Percentiles rank a stretch among this genome's conserved stretches.
These are phyloP conservation scores for Hibiscus syriacus DNA, from an alignment of 345 rosid species.

Conservation along the genomic window DNA sequence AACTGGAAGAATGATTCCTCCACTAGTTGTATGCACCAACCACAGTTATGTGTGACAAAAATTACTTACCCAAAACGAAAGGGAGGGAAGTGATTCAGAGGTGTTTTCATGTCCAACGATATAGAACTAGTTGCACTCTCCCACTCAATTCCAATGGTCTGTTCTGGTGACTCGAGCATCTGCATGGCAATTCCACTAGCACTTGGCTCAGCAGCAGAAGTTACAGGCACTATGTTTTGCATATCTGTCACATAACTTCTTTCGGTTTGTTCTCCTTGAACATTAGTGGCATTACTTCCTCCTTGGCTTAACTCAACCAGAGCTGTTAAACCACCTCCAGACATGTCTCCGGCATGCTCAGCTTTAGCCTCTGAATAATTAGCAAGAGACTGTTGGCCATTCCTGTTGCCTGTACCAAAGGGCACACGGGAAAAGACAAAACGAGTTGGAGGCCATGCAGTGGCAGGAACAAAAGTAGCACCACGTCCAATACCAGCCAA, in stretches of 20 bases:
- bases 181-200: slow-evolving; percentile 45
- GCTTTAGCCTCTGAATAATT: slow-evolving; percentile 74
- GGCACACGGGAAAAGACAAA: slow-evolving; percentile 92
- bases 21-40: slow-evolving; percentile 1
- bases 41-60: slow-evolving; percentile 3
- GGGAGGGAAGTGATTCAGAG: slow-evolving; percentile 95
- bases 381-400: slow-evolving; percentile 66
- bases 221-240: slow-evolving; percentile 37
- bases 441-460: slow-evolving; percentile 84
- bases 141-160: slow-evolving; percentile 66
- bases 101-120: slow-evolving; percentile 85
- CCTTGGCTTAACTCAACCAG: slow-evolving; percentile 81
- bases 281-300: slow-evolving; percentile 35
- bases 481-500: slow-evolving; percentile 97
- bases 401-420: slow-evolving; percentile 60
- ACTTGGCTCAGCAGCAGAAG: slow-evolving; percentile 35
- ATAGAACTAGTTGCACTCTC: slow-evolving; percentile 57
- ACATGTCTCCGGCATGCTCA: slow-evolving; percentile 59
- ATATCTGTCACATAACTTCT: slow-evolving; percentile 43
- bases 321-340: slow-evolving; percentile 90
- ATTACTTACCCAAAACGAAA: slow-evolving; percentile 85
- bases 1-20: too few species aligned
- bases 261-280: slow-evolving; percentile 49
- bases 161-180: slow-evolving; percentile 59
- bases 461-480: slow-evolving; percentile 62